These are phyloP conservation scores for Mortierella sp. DNA, from an alignment of 371 early-diverging fungal genomes.

Conservation along the genomic window DNA sequence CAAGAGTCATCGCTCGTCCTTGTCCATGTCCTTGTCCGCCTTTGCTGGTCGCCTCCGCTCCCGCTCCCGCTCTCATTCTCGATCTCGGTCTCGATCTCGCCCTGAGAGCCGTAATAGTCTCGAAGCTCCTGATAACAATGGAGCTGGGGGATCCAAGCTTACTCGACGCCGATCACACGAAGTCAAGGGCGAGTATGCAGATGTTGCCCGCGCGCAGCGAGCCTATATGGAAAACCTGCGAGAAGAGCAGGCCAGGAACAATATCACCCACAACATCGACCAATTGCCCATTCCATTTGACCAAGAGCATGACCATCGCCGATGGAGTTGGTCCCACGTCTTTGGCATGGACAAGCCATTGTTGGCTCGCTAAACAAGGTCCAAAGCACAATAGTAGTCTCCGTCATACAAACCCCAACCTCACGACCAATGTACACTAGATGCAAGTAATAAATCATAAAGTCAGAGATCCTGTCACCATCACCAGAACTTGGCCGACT, in stretches of 20 bases:
- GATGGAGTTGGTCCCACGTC: slow-evolving; percentile 27
- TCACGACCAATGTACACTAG: no score
- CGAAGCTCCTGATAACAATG: slow-evolving; percentile 5
- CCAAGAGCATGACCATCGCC: slow-evolving; percentile 14
- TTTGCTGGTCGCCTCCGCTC: slow-evolving; percentile 44
- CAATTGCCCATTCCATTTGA: slow-evolving; percentile 32
- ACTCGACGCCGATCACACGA: no score
- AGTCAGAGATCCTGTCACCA: no score
- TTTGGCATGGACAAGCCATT: slow-evolving; percentile 45
- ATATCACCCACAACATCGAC: slow-evolving; percentile 23
- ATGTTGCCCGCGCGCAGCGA: slow-evolving; percentile 24
- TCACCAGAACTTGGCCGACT: no score
- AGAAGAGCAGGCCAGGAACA: slow-evolving; percentile 25
- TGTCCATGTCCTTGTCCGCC: no score
- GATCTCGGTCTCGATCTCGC: slow-evolving; percentile 20
- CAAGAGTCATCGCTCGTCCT: slow-evolving; percentile 20
- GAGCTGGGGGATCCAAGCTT: no score
- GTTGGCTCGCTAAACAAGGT: slow-evolving; percentile 29
- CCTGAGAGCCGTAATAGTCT: neutral
- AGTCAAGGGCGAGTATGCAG: slow-evolving; percentile 26
- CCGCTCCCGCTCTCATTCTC: slow-evolving; percentile 30
- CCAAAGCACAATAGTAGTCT: no score
- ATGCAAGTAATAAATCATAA: no score
- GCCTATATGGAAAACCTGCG: slow-evolving; percentile 36
- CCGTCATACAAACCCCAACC: no score